Percentiles rank a stretch among this genome's conserved stretches.
These are phyloP conservation scores for Fusarium dlaminii DNA, from an alignment of 2,329 filamentous ascomycete species.

Conservation along the genomic window DNA sequence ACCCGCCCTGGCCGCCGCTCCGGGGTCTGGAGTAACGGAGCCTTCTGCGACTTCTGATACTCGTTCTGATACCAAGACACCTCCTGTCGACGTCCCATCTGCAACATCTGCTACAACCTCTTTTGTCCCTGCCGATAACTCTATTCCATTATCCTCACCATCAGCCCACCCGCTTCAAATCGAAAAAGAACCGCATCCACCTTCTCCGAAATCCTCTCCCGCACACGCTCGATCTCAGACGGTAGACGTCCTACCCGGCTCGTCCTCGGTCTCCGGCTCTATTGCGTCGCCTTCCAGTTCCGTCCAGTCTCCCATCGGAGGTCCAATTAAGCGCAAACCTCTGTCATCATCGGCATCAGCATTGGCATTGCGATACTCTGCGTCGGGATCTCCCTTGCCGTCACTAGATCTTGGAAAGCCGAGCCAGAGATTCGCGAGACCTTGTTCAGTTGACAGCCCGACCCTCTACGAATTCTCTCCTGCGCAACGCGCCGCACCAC, in stretches of 20 bases:
- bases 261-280: constrained; percentile 32
- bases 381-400: constrained; percentile 39
- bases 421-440: constrained; percentile 64
- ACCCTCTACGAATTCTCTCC: constrained; percentile 68
- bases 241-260: constrained; percentile 33
- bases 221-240: constrained; percentile 41
- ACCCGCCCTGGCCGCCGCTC: constrained; percentile 34
- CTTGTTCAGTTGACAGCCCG: constrained; percentile 67
- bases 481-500: constrained; percentile 29
- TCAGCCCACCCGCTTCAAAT: constrained; percentile 29
- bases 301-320: constrained; percentile 34
- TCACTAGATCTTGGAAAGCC: constrained; percentile 57
- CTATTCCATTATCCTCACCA: constrained; percentile 32
- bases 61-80: constrained; percentile 38
- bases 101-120: constrained; percentile 26
- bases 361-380: constrained; percentile 40
- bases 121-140: constrained; percentile 29
- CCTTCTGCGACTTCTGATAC: constrained; percentile 40
- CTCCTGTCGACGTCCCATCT: constrained; percentile 28
- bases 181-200: constrained; percentile 9
- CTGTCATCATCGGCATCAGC: constrained; percentile 59
- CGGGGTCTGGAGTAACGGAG: constrained; percentile 36
- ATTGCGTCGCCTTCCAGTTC: constrained; percentile 14
- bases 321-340: constrained; percentile 68
- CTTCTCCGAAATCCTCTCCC: constrained; percentile 28